Evolutionary conservation across 352 stramenopile genomes (phyloP).

Genomic region (Phytophthora gonapodyides): DNA sequence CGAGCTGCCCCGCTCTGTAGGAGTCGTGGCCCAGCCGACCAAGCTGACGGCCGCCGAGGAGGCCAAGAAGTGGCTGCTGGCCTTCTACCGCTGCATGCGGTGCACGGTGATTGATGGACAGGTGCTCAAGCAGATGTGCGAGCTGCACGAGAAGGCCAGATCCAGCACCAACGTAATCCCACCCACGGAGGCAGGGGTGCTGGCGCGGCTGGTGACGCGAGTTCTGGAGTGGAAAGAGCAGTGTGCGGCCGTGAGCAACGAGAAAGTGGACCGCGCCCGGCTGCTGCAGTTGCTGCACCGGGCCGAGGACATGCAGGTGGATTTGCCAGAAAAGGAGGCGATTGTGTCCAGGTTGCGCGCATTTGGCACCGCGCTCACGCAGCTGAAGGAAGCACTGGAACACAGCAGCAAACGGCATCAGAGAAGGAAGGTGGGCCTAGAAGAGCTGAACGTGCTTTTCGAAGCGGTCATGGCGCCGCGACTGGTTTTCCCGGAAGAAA

Average conservation of each 20-base stretch:
- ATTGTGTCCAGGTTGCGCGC: conserved; percentile 46
- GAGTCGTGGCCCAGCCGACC: conserved; percentile 2
- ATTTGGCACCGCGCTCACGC: conserved; percentile 65
- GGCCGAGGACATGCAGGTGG: conserved; percentile 65
- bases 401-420: conserved; percentile 68
- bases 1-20: conserved; percentile 51
- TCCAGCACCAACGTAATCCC: conserved; percentile 32
- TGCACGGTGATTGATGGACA: conserved; percentile 36
- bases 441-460: conserved; percentile 62
- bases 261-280: conserved; percentile 51
- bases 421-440: conserved; percentile 56
- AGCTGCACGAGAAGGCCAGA: conserved; percentile 41
- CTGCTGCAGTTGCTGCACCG: conserved; percentile 58
- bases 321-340: conserved; percentile 39
- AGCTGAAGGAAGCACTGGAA: conserved; percentile 71
- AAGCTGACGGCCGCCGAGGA: conserved; percentile 43
- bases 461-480: conserved; percentile 43
- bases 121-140: conserved; percentile 52
- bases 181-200: conserved; percentile 59
- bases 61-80: conserved; percentile 59
- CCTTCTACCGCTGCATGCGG: conserved; percentile 72
- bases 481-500: conserved; percentile 70
- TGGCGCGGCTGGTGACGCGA: conserved; percentile 56
- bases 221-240: conserved; percentile 58
- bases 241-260: conserved; percentile 27